Evolutionary conservation across 352 stramenopile genomes (phyloP).

Genomic region (Globisporangium alternatum): DNA sequence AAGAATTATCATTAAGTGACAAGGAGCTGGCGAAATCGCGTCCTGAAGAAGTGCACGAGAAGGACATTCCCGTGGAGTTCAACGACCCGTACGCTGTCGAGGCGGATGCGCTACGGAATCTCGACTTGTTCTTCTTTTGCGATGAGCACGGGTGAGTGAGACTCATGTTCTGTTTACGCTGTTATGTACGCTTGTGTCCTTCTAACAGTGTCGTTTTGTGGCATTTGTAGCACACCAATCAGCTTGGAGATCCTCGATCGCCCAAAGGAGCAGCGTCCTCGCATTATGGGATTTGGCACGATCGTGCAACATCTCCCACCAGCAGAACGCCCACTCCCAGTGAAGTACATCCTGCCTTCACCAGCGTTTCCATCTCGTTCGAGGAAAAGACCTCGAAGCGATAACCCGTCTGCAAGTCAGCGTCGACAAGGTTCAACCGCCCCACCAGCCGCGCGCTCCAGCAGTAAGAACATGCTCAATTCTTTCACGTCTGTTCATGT

Average conservation of each 20-base stretch:
- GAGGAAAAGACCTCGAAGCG: slow-evolving; percentile 60
- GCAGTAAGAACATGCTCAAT: slow-evolving; percentile 4
- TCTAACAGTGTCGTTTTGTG: neutral
- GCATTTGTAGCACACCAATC: slow-evolving; percentile 50
- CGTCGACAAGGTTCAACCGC: slow-evolving; percentile 19
- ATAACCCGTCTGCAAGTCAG: slow-evolving; percentile 33
- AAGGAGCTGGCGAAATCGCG: slow-evolving; percentile 20
- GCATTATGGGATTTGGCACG: slow-evolving; percentile 85
- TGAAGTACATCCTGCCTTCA: slow-evolving; percentile 67
- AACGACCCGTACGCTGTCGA: slow-evolving; percentile 66
- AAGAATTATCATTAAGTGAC: slow-evolving; percentile 50
- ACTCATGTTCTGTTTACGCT: neutral
- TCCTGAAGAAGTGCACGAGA: slow-evolving; percentile 56
- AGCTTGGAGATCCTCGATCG: slow-evolving; percentile 78
- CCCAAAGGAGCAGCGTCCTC: slow-evolving; percentile 66
- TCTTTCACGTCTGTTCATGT: neutral
- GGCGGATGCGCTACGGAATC: slow-evolving; percentile 63
- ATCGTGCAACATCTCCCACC: slow-evolving; percentile 70
- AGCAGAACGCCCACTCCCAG: slow-evolving; percentile 53
- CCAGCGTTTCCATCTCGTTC: slow-evolving; percentile 72
- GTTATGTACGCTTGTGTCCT: neutral
- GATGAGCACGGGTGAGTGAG: slow-evolving; percentile 71
- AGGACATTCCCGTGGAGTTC: slow-evolving; percentile 58
- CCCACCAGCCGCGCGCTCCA: neutral
- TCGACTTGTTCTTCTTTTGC: slow-evolving; percentile 87